Percentiles rank a stretch among this genome's conserved stretches.
Evolutionary conservation across 768 basidiomycete species (phyloP).

Genomic region (Lepiota venenata): DNA sequence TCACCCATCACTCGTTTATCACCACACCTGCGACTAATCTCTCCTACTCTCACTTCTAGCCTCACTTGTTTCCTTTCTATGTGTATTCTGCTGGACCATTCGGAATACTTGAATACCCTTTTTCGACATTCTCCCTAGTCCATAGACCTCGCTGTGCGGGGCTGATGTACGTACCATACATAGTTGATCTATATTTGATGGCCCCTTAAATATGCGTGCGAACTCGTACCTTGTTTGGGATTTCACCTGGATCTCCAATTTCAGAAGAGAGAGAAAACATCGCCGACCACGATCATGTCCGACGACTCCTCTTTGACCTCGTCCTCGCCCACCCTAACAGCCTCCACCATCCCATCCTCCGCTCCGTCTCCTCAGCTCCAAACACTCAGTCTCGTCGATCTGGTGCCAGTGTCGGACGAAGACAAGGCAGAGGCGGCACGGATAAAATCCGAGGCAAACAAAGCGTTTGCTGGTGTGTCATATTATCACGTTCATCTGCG

Average conservation of each 20-base stretch:
- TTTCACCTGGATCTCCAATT: neutral
- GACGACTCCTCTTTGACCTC: slow-evolving; percentile 25
- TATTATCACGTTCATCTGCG: slow-evolving; percentile 1
- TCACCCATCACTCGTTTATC: neutral
- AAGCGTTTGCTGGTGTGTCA: slow-evolving; percentile 74
- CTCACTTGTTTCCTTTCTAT: neutral
- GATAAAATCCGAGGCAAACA: slow-evolving; percentile 86
- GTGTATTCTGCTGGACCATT: neutral
- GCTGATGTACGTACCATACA: neutral
- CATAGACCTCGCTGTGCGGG: neutral
- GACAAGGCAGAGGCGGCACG: slow-evolving; percentile 64
- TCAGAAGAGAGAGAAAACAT: neutral
- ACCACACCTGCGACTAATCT: neutral
- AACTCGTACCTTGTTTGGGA: neutral
- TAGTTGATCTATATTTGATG: slow-evolving; percentile 6
- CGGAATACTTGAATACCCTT: slow-evolving; percentile 4
- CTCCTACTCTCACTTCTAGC: neutral
- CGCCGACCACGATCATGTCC: slow-evolving; percentile 7
- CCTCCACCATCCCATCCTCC: slow-evolving; percentile 53
- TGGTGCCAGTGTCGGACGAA: slow-evolving; percentile 54
- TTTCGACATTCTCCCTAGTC: neutral
- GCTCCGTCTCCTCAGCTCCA: slow-evolving; percentile 57
- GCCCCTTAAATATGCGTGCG: neutral
- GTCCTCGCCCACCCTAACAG: slow-evolving; percentile 35
- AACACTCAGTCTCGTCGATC: slow-evolving; percentile 44